phyloP scores from a whole-genome alignment of 208 protist species.

The Leptomonas pyrrhocoris region DNA sequence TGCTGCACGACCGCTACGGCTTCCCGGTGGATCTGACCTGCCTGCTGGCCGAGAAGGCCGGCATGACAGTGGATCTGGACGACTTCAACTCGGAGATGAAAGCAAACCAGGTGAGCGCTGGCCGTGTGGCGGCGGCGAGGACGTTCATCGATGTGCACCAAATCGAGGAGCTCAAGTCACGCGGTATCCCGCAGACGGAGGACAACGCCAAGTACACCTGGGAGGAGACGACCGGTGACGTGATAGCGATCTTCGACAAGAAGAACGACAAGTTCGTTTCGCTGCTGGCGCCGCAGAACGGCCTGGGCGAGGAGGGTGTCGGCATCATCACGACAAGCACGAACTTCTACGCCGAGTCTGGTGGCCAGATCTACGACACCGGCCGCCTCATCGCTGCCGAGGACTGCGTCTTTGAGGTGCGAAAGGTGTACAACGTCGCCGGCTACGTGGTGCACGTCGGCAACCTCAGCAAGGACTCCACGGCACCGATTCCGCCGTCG shows the following conservation, averaged over 20 bases:
- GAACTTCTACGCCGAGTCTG: conserved; percentile 98
- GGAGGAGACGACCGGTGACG: conserved; percentile 75
- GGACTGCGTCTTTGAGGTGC: conserved; percentile 88
- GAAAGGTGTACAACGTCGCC: conserved; percentile 93
- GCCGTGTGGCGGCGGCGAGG: conserved; percentile 76
- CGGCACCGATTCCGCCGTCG: conserved; percentile 66
- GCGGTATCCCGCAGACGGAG: conserved; percentile 87
- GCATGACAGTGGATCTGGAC: conserved; percentile 86
- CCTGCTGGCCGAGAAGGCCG: conserved; percentile 97
- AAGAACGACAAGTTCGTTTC: conserved; percentile 72
- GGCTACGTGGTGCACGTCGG: conserved; percentile 98
- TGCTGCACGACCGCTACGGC: conserved; percentile 96
- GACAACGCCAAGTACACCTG: conserved; percentile 96
- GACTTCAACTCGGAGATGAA: conserved; percentile 89
- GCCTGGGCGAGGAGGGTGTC: conserved; percentile 60
- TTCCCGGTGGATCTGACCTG: conserved; percentile 98
- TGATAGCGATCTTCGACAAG: conserved; percentile 90
- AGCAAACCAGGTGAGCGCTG: conserved; percentile 64
- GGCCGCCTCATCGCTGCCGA: conserved; percentile 83
- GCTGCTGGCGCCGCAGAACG: conserved; percentile 47
- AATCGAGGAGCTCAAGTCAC: conserved; percentile 80
- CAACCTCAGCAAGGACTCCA: conserved; percentile 65
- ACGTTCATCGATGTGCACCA: conserved; percentile 88
- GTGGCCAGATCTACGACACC: conserved; percentile 97
- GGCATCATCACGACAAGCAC: conserved; percentile 95